A percentile compares a stretch with the other conserved stretches of the same genome.
phyloP scores from a whole-genome alignment of 257 asterid genomes.

The Vinca minor region DNA sequence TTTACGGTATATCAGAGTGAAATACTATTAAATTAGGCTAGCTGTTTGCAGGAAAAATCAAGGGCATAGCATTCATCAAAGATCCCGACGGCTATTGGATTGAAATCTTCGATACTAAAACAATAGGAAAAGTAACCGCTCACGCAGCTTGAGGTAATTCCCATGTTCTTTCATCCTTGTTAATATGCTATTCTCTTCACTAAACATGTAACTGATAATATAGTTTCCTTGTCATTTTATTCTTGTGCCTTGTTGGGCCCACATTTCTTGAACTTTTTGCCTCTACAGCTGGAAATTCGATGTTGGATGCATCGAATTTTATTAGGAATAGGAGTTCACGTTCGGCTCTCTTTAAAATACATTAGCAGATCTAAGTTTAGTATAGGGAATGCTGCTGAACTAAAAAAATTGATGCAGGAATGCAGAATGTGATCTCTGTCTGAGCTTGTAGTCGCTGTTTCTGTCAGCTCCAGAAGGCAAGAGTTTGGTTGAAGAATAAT shows the following conservation, averaged over 20 bases:
- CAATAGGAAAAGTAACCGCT: conserved; percentile 37
- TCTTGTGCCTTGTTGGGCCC: neutral
- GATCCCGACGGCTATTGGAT: conserved; percentile 98
- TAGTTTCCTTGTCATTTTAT: neutral
- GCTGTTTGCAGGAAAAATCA: conserved; percentile 55
- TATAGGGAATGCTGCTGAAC: neutral
- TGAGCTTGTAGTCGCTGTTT: neutral
- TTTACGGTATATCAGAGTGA: neutral
- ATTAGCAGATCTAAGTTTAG: neutral
- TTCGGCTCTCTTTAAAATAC: neutral
- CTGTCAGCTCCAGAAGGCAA: neutral
- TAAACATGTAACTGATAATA: neutral
- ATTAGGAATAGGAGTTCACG: neutral
- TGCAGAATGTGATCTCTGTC: neutral
- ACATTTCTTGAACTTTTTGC: neutral
- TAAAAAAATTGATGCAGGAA: conserved; percentile 1
- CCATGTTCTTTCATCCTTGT: no score
- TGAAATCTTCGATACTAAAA: conserved; percentile 60
- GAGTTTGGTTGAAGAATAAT: neutral
- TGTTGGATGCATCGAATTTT: neutral
- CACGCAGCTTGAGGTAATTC: conserved; percentile 35
- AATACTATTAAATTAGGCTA: conserved; percentile 9
- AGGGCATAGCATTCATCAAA: conserved; percentile 68
- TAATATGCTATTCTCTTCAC: no score
- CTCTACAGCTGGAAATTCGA: neutral